phyloP scores from a whole-genome alignment of 2,329 filamentous ascomycete species.

The Paecilomyces variotii region DNA sequence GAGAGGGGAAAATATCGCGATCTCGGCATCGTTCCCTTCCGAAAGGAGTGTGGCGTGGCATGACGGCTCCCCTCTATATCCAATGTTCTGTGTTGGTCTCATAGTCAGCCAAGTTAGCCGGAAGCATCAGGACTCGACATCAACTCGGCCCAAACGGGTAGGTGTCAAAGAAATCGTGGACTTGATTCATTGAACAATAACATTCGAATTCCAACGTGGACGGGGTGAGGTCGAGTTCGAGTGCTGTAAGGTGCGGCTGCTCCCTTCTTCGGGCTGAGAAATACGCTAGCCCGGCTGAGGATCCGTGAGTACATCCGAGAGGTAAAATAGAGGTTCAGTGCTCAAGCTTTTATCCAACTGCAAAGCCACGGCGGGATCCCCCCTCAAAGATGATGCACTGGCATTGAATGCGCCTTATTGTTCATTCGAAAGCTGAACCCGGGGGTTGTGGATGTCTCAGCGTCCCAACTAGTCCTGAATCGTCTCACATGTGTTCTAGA shows the following conservation, averaged over 20 bases:
- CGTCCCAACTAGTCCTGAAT: not conserved
- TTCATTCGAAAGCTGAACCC: not conserved
- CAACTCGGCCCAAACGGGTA: not conserved
- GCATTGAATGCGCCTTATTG: not conserved
- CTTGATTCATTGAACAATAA: not conserved
- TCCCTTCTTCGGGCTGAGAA: constrained; percentile 23
- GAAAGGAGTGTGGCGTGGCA: not conserved
- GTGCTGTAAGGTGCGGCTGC: constrained; percentile 5
- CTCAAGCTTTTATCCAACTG: constrained; percentile 1
- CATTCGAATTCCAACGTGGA: not conserved
- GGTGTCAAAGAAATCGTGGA: not conserved
- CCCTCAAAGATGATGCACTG: not conserved
- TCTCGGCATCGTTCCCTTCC: not conserved
- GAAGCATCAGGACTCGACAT: not conserved
- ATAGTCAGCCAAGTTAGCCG: not conserved
- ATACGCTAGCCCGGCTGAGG: constrained; percentile 18
- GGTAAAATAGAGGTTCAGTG: constrained; percentile 11
- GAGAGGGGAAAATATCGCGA: not conserved
- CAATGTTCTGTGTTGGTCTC: not conserved
- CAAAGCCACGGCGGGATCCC: not conserved
- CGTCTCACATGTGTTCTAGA: not conserved
- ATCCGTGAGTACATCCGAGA: constrained; percentile 7
- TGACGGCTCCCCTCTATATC: not conserved
- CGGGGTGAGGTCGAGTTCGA: not conserved
- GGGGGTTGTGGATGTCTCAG: not conserved